A percentile compares a stretch with the other conserved stretches of the same genome.
Conservation (phyloP, 192 early-diverging fungal species). For the Podila verticillata region DNA sequence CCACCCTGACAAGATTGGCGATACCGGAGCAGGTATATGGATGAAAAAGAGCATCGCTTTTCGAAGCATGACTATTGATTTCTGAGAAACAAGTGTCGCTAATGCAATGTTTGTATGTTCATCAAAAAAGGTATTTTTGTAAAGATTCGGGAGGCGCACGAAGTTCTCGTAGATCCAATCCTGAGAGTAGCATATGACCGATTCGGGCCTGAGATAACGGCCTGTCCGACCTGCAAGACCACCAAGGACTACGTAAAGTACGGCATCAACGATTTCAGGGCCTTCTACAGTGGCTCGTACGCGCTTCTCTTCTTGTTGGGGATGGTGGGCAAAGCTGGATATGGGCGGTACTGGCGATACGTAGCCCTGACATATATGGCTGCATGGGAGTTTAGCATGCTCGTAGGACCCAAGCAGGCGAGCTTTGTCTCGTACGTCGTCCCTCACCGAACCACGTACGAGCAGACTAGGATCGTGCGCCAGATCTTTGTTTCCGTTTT, state of each 20-base stretch:
- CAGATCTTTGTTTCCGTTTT: neutral
- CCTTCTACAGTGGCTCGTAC: neutral
- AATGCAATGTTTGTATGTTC: no score
- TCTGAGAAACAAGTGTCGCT: no score
- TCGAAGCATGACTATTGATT: no score
- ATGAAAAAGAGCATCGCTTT: neutral
- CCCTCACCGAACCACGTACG: slow-evolving; percentile 13
- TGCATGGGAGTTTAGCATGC: slow-evolving; percentile 1
- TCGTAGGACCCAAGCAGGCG: neutral
- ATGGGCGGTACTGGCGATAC: slow-evolving; percentile 24
- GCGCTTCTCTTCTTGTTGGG: neutral
- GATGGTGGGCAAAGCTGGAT: neutral
- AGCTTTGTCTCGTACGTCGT: neutral
- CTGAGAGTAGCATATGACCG: slow-evolving; percentile 10
- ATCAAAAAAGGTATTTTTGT: slow-evolving; percentile 14
- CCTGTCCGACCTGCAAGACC: slow-evolving; percentile 6
- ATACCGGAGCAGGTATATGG: slow-evolving; percentile 18
- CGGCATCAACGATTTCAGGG: neutral
- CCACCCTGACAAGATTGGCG: slow-evolving; percentile 27
- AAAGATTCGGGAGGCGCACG: slow-evolving; percentile 12
- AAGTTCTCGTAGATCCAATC: slow-evolving; percentile 11
- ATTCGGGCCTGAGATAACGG: neutral
- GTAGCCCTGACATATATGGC: neutral
- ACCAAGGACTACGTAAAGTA: slow-evolving; percentile 10
- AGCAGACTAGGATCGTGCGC: neutral